Percentiles rank a stretch among this genome's conserved stretches.
phyloP scores from a whole-genome alignment of 352 stramenopile genomes.

The Achlya hypogyna region DNA sequence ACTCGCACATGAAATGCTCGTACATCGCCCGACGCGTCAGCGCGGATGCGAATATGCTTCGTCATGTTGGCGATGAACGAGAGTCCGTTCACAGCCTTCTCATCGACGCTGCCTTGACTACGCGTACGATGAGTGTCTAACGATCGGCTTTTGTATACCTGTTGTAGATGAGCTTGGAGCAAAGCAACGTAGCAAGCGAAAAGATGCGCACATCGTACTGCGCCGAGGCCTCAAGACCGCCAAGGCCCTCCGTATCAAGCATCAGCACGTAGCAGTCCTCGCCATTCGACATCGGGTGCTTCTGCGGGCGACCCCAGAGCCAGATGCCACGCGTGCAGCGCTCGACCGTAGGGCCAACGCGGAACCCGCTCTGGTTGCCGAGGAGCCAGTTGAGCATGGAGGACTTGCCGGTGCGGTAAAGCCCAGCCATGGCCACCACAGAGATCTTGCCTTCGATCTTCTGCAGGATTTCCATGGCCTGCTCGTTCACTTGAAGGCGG shows the following conservation, averaged over 20 bases:
- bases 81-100: constrained; percentile 73
- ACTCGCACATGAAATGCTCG: not conserved
- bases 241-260: constrained; percentile 82
- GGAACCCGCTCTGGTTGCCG: constrained; percentile 56
- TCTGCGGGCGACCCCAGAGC: constrained; percentile 69
- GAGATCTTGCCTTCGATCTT: constrained; percentile 67
- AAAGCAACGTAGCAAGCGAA: constrained; percentile 73
- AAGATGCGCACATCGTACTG: constrained; percentile 85
- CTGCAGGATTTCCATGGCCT: constrained; percentile 53
- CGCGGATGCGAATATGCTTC: constrained; percentile 75
- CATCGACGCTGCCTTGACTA: constrained; percentile 67
- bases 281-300: constrained; percentile 46
- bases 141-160: constrained; percentile 9
- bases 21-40: constrained; percentile 26
- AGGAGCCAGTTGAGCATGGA: constrained; percentile 85
- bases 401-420: constrained; percentile 83
- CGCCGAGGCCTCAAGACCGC: constrained; percentile 70
- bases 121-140: not conserved
- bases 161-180: constrained; percentile 85
- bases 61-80: constrained; percentile 83
- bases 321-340: constrained; percentile 82
- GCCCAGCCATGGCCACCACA: constrained; percentile 73
- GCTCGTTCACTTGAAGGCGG: constrained; percentile 69
- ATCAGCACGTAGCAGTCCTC: constrained; percentile 73
- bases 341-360: constrained; percentile 70